Base-by-base conservation (phyloP, 139 green algal species). In the Mesostigma viride region DNA sequence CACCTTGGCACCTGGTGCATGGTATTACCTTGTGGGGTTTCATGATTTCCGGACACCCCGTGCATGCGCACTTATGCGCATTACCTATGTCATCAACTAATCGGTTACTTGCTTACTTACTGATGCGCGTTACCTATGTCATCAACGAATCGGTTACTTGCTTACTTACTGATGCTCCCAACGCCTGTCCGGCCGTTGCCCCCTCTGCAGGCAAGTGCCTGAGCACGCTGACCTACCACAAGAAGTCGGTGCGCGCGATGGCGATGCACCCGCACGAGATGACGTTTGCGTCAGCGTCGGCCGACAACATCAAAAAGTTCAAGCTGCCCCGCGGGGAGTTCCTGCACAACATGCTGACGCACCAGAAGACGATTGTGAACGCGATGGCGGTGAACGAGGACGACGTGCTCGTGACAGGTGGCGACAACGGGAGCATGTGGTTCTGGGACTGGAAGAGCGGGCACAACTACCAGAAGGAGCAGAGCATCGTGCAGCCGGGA, bases 261-360 rank as follows among this genome's bases (percentile, higher is more conserved):
- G 83, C 63, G 3, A 73, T 85, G 62, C 92, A 96, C 83, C 88
- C 89, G 3, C 84, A 71, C 1, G 89, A 97, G 78, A 86, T 64
- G 69, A 74, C 85, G 27, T 97, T 98, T 82, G 82, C 76, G 0
- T 89, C 82, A 4, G 81, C 82, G 1, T 85, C 75, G 0, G 92
- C 92, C 1, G 93, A 97, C 79, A 96, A 96, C 82, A 90, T 97
- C 67, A 99, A 99, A 81, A 99, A 99, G 86, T 98, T 89, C 79
- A 81, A 79, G 58, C 82, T 90, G 34, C 83, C 86, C 4, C 44
- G 83, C 35, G 91, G 92, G 17, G 83, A 93, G 35, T 97, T 99
- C 78, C 76, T 96, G 75, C 89, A 96, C 83, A 98, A 97, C 82
- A 95, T 92, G 81, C 80, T 97, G 66, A 75, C 86, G 64, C 83